Percentiles rank a stretch among this genome's conserved stretches.
These are phyloP conservation scores for Claviceps fusiformis DNA, from an alignment of 2,329 filamentous ascomycete species.

Conservation along the genomic window DNA sequence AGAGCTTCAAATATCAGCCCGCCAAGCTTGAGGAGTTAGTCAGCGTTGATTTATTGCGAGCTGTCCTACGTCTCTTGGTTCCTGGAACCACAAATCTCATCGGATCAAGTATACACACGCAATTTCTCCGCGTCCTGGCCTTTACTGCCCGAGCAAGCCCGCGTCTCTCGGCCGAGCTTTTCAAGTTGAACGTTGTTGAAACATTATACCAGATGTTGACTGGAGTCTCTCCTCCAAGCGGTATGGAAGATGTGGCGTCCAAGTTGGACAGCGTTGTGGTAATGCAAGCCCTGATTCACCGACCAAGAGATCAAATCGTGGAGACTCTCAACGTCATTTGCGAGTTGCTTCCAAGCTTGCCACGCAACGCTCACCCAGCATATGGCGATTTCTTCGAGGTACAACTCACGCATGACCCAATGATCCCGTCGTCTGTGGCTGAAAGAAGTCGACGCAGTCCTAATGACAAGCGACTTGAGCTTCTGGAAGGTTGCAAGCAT, in stretches of 20 bases:
- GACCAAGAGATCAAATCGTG: slow-evolving; percentile 88
- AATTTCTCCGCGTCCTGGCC: slow-evolving; percentile 82
- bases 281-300: slow-evolving; percentile 95
- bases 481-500: slow-evolving; percentile 68
- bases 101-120: slow-evolving; percentile 85
- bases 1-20: slow-evolving; percentile 87
- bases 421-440: slow-evolving; percentile 22
- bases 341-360: slow-evolving; percentile 71
- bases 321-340: slow-evolving; percentile 97
- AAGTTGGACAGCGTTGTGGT: slow-evolving; percentile 95
- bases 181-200: slow-evolving; percentile 95
- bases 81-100: slow-evolving; percentile 95
- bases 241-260: slow-evolving; percentile 60
- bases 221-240: slow-evolving; percentile 78
- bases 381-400: slow-evolving; percentile 32
- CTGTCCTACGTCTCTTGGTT: slow-evolving; percentile 73
- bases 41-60: slow-evolving; percentile 71
- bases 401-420: slow-evolving; percentile 24
- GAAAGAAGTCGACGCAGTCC: slow-evolving; percentile 30
- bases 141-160: slow-evolving; percentile 86
- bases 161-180: slow-evolving; percentile 70
- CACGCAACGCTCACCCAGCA: slow-evolving; percentile 34
- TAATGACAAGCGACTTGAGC: slow-evolving; percentile 69
- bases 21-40: slow-evolving; percentile 86
- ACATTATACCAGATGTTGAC: slow-evolving; percentile 96